phyloP scores from a whole-genome alignment of 2,329 filamentous ascomycete species.

The Salinomyces thailandicus region DNA sequence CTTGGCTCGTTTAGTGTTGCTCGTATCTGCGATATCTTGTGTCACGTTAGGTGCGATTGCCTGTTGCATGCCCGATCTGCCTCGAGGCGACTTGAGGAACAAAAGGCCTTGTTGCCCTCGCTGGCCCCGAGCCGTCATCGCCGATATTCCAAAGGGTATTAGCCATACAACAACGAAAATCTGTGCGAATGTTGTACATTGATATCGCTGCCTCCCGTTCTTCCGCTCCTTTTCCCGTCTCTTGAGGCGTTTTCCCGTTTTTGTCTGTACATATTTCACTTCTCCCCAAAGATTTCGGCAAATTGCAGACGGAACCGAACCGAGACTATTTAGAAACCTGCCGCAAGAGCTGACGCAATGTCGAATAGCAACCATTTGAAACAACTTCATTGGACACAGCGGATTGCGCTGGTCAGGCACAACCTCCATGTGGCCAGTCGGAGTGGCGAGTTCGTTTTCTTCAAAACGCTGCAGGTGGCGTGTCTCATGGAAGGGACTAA shows the following conservation, averaged over 20 bases:
- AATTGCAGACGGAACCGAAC: not conserved
- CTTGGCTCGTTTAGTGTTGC: constrained; percentile 20
- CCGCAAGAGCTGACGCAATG: constrained; percentile 12
- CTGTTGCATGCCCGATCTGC: constrained; percentile 2
- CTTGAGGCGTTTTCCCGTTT: constrained; percentile 1
- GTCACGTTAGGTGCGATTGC: constrained; percentile 2
- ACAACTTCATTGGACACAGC: constrained; percentile 37
- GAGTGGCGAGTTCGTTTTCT: constrained; percentile 38
- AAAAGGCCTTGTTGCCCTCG: constrained; percentile 8
- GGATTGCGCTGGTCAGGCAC: constrained; percentile 35
- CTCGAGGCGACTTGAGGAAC: constrained; percentile 8
- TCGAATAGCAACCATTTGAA: constrained; percentile 14
- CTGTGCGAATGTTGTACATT: too few species aligned
- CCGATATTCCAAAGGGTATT: too few species aligned
- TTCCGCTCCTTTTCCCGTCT: not conserved
- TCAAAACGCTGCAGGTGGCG: constrained; percentile 37
- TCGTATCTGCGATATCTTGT: constrained; percentile 8
- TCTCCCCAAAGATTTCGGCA: constrained; percentile 7
- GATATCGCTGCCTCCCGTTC: too few species aligned
- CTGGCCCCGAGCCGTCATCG: not conserved
- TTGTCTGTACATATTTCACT: constrained; percentile 8
- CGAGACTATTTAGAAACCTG: too few species aligned
- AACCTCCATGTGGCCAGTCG: constrained; percentile 35
- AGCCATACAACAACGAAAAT: too few species aligned
- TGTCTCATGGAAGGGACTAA: constrained; percentile 35